phyloP scores from a whole-genome alignment of 2,329 filamentous ascomycete species.

The Beauveria brongniartii region DNA sequence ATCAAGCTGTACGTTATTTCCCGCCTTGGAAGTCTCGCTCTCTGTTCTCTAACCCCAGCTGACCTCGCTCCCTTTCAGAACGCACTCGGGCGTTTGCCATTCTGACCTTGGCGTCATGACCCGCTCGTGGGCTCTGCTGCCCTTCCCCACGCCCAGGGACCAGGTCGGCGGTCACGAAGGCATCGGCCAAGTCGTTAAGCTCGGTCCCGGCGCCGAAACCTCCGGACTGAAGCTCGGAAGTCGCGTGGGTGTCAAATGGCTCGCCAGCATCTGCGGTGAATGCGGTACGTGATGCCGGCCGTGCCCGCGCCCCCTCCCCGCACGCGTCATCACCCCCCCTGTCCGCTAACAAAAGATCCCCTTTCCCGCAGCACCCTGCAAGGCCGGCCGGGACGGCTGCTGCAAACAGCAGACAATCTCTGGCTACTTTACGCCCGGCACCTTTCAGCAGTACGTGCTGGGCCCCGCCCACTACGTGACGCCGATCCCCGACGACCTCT shows the following conservation, averaged over 20 bases:
- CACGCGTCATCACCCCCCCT: background rate
- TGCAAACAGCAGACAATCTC: conserved; percentile 19
- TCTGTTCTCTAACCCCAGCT: background rate
- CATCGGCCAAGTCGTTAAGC: conserved; percentile 55
- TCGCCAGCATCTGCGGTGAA: conserved; percentile 47
- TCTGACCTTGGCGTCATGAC: conserved; percentile 17
- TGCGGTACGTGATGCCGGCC: conserved; percentile 22
- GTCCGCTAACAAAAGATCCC: background rate
- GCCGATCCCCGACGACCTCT: conserved; percentile 30
- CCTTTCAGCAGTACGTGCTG: conserved; percentile 19
- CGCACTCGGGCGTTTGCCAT: conserved; percentile 21
- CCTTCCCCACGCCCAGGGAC: conserved; percentile 5
- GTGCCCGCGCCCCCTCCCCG: no score
- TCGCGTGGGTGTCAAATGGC: conserved; percentile 64
- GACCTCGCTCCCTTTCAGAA: conserved; percentile 4
- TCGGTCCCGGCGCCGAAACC: conserved; percentile 51
- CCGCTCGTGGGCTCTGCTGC: conserved; percentile 9
- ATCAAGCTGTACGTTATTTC: conserved; percentile 16
- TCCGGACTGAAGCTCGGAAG: conserved; percentile 56
- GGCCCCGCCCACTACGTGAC: conserved; percentile 32
- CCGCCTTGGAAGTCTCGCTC: no score
- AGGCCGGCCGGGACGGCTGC: conserved; percentile 14
- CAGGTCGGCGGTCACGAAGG: conserved; percentile 60
- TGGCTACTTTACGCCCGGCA: conserved; percentile 20
- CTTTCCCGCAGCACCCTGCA: conserved; percentile 3